phyloP scores from a whole-genome alignment of 202 grass and related monocot species.

The Elaeis oleifera region DNA sequence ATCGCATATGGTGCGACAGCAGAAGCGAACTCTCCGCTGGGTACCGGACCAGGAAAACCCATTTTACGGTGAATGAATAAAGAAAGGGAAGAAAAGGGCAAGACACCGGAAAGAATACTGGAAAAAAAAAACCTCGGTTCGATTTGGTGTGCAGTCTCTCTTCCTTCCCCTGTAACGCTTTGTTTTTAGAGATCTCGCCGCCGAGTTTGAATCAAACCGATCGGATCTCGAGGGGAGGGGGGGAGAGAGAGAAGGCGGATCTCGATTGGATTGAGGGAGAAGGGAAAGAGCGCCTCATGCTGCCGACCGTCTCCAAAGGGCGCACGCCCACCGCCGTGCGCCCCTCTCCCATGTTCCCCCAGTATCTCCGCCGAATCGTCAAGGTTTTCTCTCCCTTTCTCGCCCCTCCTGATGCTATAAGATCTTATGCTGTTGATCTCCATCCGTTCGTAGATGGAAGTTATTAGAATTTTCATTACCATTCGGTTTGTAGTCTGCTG shows the following conservation, averaged over 20 bases:
- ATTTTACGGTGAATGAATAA: too few relatives aligned
- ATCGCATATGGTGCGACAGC: too few relatives aligned
- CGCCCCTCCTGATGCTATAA: constrained; percentile 3
- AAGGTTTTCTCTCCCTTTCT: constrained; percentile 44
- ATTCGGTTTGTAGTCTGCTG: neutral
- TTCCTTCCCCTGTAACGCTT: too few relatives aligned
- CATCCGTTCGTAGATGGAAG: neutral
- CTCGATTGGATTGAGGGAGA: neutral
- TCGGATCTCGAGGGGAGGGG: neutral
- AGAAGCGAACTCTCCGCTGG: too few relatives aligned
- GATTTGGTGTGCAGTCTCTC: too few relatives aligned
- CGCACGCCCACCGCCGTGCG: constrained; percentile 35
- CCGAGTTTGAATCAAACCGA: constrained; percentile 21
- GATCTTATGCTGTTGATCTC: neutral
- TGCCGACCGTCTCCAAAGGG: constrained; percentile 59
- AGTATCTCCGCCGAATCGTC: constrained; percentile 80
- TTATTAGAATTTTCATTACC: neutral
- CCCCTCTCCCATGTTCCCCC: constrained; percentile 60
- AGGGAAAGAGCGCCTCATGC: constrained; percentile 27
- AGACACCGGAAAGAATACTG: too few relatives aligned
- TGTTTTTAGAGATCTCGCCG: constrained; percentile 14
- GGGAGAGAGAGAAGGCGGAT: constrained; percentile 6
- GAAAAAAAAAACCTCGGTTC: too few relatives aligned
- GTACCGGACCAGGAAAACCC: too few relatives aligned
- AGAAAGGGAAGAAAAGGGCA: too few relatives aligned